A percentile compares a stretch with the other conserved stretches of the same genome.
Conservation (phyloP, 2,329 filamentous ascomycete species). For the Hymenoscyphus fructigenus region DNA sequence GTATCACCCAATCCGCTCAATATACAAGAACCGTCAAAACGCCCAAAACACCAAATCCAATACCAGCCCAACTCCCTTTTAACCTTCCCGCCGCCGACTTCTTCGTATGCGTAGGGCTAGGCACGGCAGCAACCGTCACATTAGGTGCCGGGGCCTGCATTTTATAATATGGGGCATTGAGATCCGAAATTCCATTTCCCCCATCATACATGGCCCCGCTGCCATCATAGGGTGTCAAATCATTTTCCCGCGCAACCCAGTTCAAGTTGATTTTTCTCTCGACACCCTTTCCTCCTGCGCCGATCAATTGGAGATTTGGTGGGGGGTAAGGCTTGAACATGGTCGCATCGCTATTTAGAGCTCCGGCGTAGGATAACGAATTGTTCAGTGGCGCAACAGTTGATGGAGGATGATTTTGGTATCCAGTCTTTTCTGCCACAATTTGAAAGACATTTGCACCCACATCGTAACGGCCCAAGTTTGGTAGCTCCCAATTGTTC, state of each 20-base stretch:
- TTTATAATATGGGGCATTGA: slow-evolving; percentile 42
- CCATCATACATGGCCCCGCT: slow-evolving; percentile 46
- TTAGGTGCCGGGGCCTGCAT: slow-evolving; percentile 32
- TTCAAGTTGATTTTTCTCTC: slow-evolving; percentile 34
- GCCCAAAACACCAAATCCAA: slow-evolving; percentile 11
- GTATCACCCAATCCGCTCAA: slow-evolving; percentile 6
- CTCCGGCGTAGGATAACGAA: slow-evolving; percentile 45
- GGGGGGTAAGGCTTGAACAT: slow-evolving; percentile 39
- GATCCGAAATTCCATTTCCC: slow-evolving; percentile 31
- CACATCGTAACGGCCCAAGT: slow-evolving; percentile 46
- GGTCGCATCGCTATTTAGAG: slow-evolving; percentile 39
- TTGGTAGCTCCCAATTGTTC: slow-evolving; percentile 45
- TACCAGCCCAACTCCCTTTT: slow-evolving; percentile 5
- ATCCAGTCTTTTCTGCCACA: slow-evolving; percentile 33
- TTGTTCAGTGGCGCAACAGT: slow-evolving; percentile 44
- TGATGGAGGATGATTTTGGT: slow-evolving; percentile 28
- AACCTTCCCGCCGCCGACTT: background rate
- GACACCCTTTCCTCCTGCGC: slow-evolving; percentile 44
- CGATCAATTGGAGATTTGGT: slow-evolving; percentile 45
- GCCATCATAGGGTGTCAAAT: slow-evolving; percentile 46
- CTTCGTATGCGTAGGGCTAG: background rate
- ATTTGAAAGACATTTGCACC: slow-evolving; percentile 39
- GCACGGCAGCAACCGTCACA: slow-evolving; percentile 11
- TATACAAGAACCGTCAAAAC: slow-evolving; percentile 8
- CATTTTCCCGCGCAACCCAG: slow-evolving; percentile 17